Conservation (phyloP, 1,139 yeast genomes). For the Zygosaccharomyces pseudobailii region DNA sequence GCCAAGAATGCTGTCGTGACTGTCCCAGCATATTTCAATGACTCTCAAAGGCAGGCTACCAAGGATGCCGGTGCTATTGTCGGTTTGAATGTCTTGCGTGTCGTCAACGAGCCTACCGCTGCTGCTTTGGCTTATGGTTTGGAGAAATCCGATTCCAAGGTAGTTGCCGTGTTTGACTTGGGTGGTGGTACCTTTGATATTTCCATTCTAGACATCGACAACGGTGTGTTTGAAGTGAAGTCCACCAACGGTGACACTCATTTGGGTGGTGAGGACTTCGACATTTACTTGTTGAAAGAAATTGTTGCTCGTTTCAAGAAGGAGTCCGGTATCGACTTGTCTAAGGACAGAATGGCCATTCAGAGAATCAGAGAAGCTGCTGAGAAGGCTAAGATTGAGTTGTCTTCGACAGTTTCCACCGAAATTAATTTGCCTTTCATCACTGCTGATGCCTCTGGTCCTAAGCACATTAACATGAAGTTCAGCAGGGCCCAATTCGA, state of each 20-base stretch:
- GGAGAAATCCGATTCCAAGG: slow-evolving; percentile 82
- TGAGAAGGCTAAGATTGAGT: slow-evolving; percentile 98
- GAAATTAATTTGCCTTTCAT: slow-evolving; percentile 97
- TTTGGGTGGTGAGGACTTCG: slow-evolving; percentile 97
- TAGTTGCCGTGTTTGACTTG: slow-evolving; percentile 90
- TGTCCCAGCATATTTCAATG: slow-evolving; percentile 97
- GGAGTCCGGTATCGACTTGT: slow-evolving; percentile 84
- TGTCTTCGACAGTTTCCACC: slow-evolving; percentile 88
- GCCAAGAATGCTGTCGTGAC: slow-evolving; percentile 93
- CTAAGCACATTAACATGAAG: slow-evolving; percentile 96
- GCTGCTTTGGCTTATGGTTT: slow-evolving; percentile 98
- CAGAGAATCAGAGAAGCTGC: slow-evolving; percentile 99
- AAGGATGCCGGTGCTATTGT: slow-evolving; percentile 98
- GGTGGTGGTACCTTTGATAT: slow-evolving; percentile 99
- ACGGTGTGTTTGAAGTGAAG: slow-evolving; percentile 95
- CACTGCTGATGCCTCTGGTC: slow-evolving; percentile 81
- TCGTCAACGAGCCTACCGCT: slow-evolving; percentile 98
- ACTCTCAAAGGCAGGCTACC: slow-evolving; percentile 98
- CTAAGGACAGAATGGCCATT: slow-evolving; percentile 95
- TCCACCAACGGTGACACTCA: slow-evolving; percentile 99
- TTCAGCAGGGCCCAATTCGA: slow-evolving; percentile 92
- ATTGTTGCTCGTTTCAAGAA: slow-evolving; percentile 90
- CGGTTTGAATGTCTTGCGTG: slow-evolving; percentile 93
- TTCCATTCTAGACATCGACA: slow-evolving; percentile 87
- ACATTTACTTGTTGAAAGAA: slow-evolving; percentile 81